Percentiles rank a stretch among this genome's conserved stretches.
These are phyloP conservation scores for Pilasporangium apinafurcum DNA, from an alignment of 352 stramenopile genomes.

Conservation along the genomic window DNA sequence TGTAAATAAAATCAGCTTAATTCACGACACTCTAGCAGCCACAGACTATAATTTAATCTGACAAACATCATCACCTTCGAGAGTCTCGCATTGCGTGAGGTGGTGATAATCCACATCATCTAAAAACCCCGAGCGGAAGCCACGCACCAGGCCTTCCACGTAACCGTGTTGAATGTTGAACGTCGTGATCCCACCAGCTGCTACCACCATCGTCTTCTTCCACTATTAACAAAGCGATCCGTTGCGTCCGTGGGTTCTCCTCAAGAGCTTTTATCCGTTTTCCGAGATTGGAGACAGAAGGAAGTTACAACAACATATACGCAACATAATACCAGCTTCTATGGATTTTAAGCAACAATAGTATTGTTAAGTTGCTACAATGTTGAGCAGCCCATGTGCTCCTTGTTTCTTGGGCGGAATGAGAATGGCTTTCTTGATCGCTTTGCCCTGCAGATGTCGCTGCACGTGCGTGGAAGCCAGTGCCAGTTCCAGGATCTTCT, in stretches of 20 bases:
- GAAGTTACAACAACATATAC: too few relatives aligned
- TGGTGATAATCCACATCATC: slow-evolving; percentile 89
- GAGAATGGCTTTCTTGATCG: slow-evolving; percentile 68
- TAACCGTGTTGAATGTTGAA: slow-evolving; percentile 99
- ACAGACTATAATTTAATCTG: not conserved
- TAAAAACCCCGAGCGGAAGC: slow-evolving; percentile 90
- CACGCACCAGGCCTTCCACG: slow-evolving; percentile 94
- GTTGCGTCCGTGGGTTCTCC: too few relatives aligned
- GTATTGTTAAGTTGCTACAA: slow-evolving; percentile 39
- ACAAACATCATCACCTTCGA: slow-evolving; percentile 65
- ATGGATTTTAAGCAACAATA: not conserved
- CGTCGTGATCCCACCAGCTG: slow-evolving; percentile 88
- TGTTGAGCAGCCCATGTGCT: slow-evolving; percentile 69
- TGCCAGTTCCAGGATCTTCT: slow-evolving; percentile 57
- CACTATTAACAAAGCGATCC: too few relatives aligned
- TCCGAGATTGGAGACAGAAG: too few relatives aligned
- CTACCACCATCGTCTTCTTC: slow-evolving; percentile 30
- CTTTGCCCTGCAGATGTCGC: slow-evolving; percentile 58
- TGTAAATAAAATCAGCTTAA: slow-evolving; percentile 10
- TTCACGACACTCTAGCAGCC: not conserved
- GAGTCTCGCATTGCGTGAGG: slow-evolving; percentile 84
- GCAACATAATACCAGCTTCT: not conserved
- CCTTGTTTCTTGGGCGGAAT: slow-evolving; percentile 80
- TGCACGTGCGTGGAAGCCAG: slow-evolving; percentile 48
- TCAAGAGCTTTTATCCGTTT: too few relatives aligned